These are phyloP conservation scores for Blattamonas nauphoetae DNA, from an alignment of 78 protist genomes.

Conservation along the genomic window DNA sequence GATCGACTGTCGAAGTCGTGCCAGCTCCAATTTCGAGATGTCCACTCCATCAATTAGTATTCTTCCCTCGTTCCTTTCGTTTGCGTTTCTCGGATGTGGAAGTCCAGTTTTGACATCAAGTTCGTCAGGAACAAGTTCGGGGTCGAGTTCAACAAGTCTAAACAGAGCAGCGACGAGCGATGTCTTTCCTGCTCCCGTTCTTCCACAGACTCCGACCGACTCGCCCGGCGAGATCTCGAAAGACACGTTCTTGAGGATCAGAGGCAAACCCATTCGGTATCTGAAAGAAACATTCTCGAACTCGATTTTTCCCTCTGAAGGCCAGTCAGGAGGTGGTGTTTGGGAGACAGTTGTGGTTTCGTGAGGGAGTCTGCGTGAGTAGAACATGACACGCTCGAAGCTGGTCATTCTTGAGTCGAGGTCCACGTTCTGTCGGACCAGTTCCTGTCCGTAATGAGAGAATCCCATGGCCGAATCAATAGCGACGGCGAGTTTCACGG, in stretches of 20 bases:
- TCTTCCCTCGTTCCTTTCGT: slow-evolving; percentile 24
- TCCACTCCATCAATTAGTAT: slow-evolving; percentile 42
- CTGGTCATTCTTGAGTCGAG: background rate
- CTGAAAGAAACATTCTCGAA: slow-evolving; percentile 10
- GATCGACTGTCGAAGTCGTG: slow-evolving; percentile 35
- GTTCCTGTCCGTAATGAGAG: background rate
- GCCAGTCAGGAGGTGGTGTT: slow-evolving; percentile 32
- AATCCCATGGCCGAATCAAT: background rate
- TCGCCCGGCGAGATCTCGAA: slow-evolving; percentile 36
- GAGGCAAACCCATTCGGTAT: slow-evolving; percentile 42
- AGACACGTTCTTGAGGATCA: too few species aligned
- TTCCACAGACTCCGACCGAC: slow-evolving; percentile 78
- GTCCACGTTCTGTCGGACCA: background rate
- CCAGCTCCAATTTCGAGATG: slow-evolving; percentile 5
- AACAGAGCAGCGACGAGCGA: slow-evolving; percentile 55
- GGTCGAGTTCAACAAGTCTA: slow-evolving; percentile 50
- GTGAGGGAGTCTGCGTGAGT: background rate
- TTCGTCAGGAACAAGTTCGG: background rate
- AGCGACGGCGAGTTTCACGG: background rate
- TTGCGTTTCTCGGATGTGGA: background rate
- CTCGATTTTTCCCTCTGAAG: background rate
- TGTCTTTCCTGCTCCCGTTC: slow-evolving; percentile 83
- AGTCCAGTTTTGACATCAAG: background rate
- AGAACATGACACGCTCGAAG: background rate
- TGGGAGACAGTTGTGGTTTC: background rate